Conservation (phyloP, 805 yeast species). For the Candida bentonensis region DNA sequence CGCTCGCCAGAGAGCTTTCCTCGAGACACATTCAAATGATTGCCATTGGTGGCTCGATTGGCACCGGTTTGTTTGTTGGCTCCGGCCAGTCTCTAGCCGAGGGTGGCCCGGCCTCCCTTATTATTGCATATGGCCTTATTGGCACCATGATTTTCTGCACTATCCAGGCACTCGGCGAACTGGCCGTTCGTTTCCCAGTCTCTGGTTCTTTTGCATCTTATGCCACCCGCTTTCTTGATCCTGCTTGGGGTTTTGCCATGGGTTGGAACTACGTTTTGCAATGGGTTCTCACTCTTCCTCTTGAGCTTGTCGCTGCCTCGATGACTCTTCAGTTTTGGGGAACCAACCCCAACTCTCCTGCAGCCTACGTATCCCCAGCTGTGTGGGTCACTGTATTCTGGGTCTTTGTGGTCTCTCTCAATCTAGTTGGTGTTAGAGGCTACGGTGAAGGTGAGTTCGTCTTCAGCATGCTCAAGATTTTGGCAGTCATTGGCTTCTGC, state of each 20-base stretch:
- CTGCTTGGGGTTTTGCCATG: conserved; percentile 56
- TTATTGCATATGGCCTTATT: conserved; percentile 44
- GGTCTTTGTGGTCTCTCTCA: conserved; percentile 31
- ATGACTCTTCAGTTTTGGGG: conserved; percentile 48
- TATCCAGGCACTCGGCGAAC: conserved; percentile 53
- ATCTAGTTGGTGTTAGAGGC: conserved; percentile 42
- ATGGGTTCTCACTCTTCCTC: conserved; percentile 50
- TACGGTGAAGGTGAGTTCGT: conserved; percentile 58
- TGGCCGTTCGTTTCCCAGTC: conserved; percentile 53
- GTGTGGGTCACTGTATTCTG: conserved; percentile 45
- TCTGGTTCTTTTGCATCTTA: conserved; percentile 49
- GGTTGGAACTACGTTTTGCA: conserved; percentile 61
- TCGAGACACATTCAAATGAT: conserved; percentile 58
- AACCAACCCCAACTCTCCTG: conserved; percentile 17
- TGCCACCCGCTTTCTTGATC: conserved; percentile 49
- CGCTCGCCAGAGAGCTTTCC: conserved; percentile 31
- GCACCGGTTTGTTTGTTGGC: conserved; percentile 65
- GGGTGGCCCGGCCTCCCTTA: conserved; percentile 47
- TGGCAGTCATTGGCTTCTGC: conserved; percentile 47
- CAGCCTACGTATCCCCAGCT: conserved; percentile 33
- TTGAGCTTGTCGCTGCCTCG: conserved; percentile 53
- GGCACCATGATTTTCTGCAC: conserved; percentile 54
- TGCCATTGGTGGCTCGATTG: conserved; percentile 62
- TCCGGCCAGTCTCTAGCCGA: conserved; percentile 41
- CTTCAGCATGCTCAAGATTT: conserved; percentile 41